Percentiles rank a stretch among this genome's conserved stretches.
These are phyloP conservation scores for Sphaerulina musiva DNA, from an alignment of 2,329 filamentous ascomycete genomes.

Conservation along the genomic window DNA sequence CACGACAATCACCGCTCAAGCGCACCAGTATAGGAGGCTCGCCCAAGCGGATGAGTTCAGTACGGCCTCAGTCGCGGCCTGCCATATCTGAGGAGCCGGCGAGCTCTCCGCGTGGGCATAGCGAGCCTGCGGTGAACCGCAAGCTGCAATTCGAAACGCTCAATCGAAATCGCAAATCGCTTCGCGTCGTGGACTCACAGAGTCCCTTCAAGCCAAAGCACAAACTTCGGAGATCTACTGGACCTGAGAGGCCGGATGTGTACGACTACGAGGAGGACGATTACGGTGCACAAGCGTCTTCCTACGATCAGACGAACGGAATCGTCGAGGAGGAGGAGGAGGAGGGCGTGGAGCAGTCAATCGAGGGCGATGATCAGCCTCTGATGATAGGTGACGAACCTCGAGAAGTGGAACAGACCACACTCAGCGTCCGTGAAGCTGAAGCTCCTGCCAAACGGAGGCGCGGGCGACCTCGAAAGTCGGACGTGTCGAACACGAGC, in stretches of 20 bases:
- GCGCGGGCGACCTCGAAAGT: constrained; percentile 19
- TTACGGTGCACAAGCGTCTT: constrained; percentile 11
- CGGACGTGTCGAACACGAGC: constrained; percentile 19
- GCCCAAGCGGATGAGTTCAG: constrained; percentile 54
- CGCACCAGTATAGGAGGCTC: constrained; percentile 55
- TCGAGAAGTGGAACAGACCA: constrained; percentile 12
- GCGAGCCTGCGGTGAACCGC: constrained; percentile 29
- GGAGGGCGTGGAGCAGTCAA: constrained; percentile 19
- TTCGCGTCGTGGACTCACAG: constrained; percentile 22
- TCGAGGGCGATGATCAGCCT: constrained; percentile 16
- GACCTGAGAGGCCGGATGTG: constrained; percentile 17
- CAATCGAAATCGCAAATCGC: constrained; percentile 27
- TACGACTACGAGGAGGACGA: constrained; percentile 22
- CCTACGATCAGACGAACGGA: constrained; percentile 16
- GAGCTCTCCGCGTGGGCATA: constrained; percentile 6
- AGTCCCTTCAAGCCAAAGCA: constrained; percentile 32
- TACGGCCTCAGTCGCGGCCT: constrained; percentile 42
- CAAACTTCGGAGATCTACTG: constrained; percentile 25
- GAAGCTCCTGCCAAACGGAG: constrained; percentile 13
- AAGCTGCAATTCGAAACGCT: constrained; percentile 29
- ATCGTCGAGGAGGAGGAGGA: constrained; percentile 11
- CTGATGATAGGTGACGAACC: constrained; percentile 13
- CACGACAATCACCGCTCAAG: constrained; percentile 53
- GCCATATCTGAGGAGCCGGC: constrained; percentile 14
- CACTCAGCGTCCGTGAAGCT: constrained; percentile 9